A percentile compares a stretch with the other conserved stretches of the same genome.
Evolutionary conservation across 805 yeast genomes (phyloP).

Genomic region (Pichia nanzhaoensis): DNA sequence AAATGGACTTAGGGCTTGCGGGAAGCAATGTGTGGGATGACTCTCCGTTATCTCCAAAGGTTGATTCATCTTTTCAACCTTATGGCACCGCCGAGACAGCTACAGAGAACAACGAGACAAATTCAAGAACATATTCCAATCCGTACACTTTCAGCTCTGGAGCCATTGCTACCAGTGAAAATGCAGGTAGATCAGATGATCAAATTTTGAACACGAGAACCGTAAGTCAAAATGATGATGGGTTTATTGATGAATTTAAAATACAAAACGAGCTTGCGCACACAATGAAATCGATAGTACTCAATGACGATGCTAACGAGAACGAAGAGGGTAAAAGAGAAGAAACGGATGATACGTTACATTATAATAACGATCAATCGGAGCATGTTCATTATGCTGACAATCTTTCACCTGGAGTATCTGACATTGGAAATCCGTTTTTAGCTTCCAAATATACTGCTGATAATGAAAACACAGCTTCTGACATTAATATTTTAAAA

Average conservation of each 20-base stretch:
- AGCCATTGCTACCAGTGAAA: too few relatives aligned
- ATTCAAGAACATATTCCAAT: background rate
- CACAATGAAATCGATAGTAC: slow-evolving; percentile 15
- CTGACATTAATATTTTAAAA: slow-evolving; percentile 18
- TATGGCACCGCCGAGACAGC: background rate
- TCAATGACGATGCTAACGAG: slow-evolving; percentile 7
- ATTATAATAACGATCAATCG: slow-evolving; percentile 7
- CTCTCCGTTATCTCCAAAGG: slow-evolving; percentile 29
- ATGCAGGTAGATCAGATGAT: background rate
- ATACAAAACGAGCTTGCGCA: slow-evolving; percentile 20
- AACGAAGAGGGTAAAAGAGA: slow-evolving; percentile 15
- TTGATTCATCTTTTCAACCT: background rate
- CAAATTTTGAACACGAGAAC: background rate
- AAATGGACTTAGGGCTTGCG: slow-evolving; percentile 5
- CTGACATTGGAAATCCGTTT: slow-evolving; percentile 10
- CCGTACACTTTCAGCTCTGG: too few relatives aligned
- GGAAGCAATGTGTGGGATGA: slow-evolving; percentile 47
- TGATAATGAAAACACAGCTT: slow-evolving; percentile 6
- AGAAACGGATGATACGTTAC: slow-evolving; percentile 15
- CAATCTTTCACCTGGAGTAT: slow-evolving; percentile 6
- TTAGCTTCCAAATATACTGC: background rate
- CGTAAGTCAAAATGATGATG: background rate
- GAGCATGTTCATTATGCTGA: slow-evolving; percentile 12
- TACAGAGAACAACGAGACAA: background rate
- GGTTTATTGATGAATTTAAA: slow-evolving; percentile 14